Conservation (phyloP, 768 basidiomycete species). For the Suillus subalutaceus region DNA sequence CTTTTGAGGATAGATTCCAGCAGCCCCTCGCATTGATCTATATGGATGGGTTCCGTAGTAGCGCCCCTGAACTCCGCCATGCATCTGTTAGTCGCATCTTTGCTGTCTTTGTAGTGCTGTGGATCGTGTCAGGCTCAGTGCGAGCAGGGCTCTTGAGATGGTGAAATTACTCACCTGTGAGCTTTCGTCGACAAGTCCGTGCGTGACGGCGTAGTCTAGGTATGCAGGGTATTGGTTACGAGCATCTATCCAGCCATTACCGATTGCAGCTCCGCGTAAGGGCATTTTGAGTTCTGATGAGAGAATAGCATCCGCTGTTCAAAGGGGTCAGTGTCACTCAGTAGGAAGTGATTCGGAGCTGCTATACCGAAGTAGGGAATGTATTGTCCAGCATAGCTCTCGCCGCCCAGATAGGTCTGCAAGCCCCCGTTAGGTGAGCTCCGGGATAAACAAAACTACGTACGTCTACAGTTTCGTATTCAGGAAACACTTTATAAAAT, state of each 20-base stretch:
- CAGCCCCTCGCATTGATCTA: slow-evolving; percentile 63
- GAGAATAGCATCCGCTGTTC: slow-evolving; percentile 75
- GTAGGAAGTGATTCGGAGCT: not conserved
- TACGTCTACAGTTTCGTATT: slow-evolving; percentile 81
- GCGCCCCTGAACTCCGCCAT: slow-evolving; percentile 42
- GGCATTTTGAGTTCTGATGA: slow-evolving; percentile 59
- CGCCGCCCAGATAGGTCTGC: slow-evolving; percentile 94
- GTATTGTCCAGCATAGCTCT: slow-evolving; percentile 97
- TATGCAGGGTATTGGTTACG: slow-evolving; percentile 88
- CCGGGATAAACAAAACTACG: slow-evolving; percentile 33
- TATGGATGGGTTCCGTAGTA: slow-evolving; percentile 54
- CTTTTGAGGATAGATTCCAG: slow-evolving; percentile 44
- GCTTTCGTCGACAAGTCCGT: slow-evolving; percentile 73
- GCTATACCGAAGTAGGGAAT: slow-evolving; percentile 89
- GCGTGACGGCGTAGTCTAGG: slow-evolving; percentile 81
- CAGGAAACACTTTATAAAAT: slow-evolving; percentile 91
- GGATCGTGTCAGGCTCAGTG: not conserved
- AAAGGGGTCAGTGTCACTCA: not conserved
- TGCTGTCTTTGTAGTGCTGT: slow-evolving; percentile 65
- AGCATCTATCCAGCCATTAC: slow-evolving; percentile 98
- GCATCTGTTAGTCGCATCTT: slow-evolving; percentile 63
- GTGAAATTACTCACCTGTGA: slow-evolving; percentile 53
- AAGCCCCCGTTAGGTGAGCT: slow-evolving; percentile 14
- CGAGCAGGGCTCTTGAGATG: slow-evolving; percentile 1
- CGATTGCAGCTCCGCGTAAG: slow-evolving; percentile 84